These are phyloP conservation scores for Graphilbum ipis-grandicollis DNA, from an alignment of 2,329 filamentous ascomycete genomes.

Conservation along the genomic window DNA sequence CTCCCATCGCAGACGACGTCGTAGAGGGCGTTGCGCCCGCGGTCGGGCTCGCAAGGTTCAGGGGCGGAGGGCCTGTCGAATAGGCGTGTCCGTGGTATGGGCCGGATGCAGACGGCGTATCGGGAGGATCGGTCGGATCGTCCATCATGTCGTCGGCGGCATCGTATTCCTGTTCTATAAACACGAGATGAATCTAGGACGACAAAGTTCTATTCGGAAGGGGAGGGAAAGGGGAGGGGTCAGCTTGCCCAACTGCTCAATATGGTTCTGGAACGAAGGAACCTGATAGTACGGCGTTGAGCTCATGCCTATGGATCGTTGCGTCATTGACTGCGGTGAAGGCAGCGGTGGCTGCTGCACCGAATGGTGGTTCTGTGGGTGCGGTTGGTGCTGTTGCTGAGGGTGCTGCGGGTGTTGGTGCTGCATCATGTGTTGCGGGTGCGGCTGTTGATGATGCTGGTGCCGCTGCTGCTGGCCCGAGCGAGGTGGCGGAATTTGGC, in stretches of 20 bases:
- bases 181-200: slow-evolving; percentile 51
- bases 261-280: slow-evolving; percentile 75
- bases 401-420: slow-evolving; percentile 9
- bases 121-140: slow-evolving; percentile 45
- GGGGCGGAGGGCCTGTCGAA: slow-evolving; percentile 22
- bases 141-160: slow-evolving; percentile 79
- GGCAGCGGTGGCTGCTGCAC: slow-evolving; percentile 11
- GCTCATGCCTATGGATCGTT: slow-evolving; percentile 17
- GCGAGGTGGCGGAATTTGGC: slow-evolving; percentile 5
- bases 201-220: slow-evolving; percentile 38
- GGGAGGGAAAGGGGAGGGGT: slow-evolving; percentile 27
- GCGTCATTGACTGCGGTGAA: slow-evolving; percentile 7
- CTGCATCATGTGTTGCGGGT: slow-evolving; percentile 14
- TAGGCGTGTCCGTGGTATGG: slow-evolving; percentile 45
- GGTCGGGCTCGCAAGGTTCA: slow-evolving; percentile 20
- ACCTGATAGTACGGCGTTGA: slow-evolving; percentile 56
- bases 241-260: slow-evolving; percentile 86
- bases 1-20: slow-evolving; percentile 5
- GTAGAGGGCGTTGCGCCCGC: slow-evolving; percentile 9
- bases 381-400: slow-evolving; percentile 5
- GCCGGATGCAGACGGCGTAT: slow-evolving; percentile 46
- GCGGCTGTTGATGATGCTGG: slow-evolving; percentile 17
- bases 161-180: slow-evolving; percentile 92
- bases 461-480: slow-evolving; percentile 9
- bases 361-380: slow-evolving; percentile 15